Evolutionary conservation across 257 asterid genomes (phyloP), one percentile per base, ranked within the genome.

Genomic region (Solanum boliviense): DNA sequence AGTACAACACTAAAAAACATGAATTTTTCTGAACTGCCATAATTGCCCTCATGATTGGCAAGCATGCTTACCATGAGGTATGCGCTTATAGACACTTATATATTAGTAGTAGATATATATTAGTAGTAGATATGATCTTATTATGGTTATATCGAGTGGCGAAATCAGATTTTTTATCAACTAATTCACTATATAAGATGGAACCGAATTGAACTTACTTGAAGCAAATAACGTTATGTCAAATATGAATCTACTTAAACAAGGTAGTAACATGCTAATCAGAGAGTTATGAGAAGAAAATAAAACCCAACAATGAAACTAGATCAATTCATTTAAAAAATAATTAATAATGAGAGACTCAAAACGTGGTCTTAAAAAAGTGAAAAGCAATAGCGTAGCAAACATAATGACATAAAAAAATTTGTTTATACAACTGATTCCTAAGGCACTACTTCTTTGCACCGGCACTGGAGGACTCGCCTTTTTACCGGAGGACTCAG

Each of bases 391-490:
- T 12, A 27, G 13, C 15, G 44, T 41, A 23, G 56, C 56, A 44
- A 44, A 44, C 18, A 44, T 12, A 44, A 1, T 44, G 36, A 13
- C 15, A 13, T 15, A 2, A 78, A 41, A 13, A 6, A 1, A 13
- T 76, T 76, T 39, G 36, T 78, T 78, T 78, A 39, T 78, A 78
- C 84, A 39, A 78, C 5, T 78, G 36, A 76, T 38, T 12, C 84
- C 34, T 38, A 5, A 35, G 82, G 48, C 16, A 74, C 92, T 90
- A 92, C 94, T 95, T 90, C 92, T 93, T 94, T 76, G 94, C 90
- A 84, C 91, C 89, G 79, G 91, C 89, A 84, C 67, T 68, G 52
- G 96, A 91, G 52, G 94, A 90, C 39, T 93, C 94, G 84, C 23
- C 11, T 84, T 75, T 90, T 95, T 44, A 44, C 5, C 13, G 16